A percentile compares a stretch with the other conserved stretches of the same genome.
phyloP scores from a whole-genome alignment of 306 rosid genomes.

The Oemleria cerasiformis region DNA sequence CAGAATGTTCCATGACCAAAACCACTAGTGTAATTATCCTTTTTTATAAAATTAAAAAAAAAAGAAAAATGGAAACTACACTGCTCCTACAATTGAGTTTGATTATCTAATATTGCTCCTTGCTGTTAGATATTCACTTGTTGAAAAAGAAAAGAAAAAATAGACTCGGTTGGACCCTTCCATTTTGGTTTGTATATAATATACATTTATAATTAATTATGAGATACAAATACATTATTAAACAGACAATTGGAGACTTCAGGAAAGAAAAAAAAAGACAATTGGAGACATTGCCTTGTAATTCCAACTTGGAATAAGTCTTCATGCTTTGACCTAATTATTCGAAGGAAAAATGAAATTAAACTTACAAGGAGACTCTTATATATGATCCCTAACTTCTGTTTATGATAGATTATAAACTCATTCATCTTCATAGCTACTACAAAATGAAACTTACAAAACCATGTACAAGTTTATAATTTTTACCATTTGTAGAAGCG shows the following conservation, averaged over 20 bases:
- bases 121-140: background rate
- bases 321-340: background rate
- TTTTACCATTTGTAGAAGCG: too few species aligned
- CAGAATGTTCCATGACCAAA: too few species aligned
- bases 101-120: background rate
- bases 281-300: conserved; percentile 1
- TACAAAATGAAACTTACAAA: too few species aligned
- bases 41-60: too few species aligned
- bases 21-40: too few species aligned
- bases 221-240: background rate
- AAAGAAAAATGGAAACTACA: background rate
- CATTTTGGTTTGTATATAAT: background rate
- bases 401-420: too few species aligned
- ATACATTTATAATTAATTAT: background rate
- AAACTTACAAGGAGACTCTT: background rate
- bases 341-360: background rate
- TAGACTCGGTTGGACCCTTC: background rate
- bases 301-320: conserved; percentile 8
- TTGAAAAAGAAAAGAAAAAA: too few species aligned
- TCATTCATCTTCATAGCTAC: too few species aligned
- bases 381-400: too few species aligned
- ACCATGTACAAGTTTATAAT: too few species aligned
- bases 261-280: too few species aligned
- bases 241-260: background rate
- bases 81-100: background rate